These are phyloP conservation scores for Schoenoplectus tabernaemontani DNA, from an alignment of 202 grass and related monocot species.

Conservation along the genomic window DNA sequence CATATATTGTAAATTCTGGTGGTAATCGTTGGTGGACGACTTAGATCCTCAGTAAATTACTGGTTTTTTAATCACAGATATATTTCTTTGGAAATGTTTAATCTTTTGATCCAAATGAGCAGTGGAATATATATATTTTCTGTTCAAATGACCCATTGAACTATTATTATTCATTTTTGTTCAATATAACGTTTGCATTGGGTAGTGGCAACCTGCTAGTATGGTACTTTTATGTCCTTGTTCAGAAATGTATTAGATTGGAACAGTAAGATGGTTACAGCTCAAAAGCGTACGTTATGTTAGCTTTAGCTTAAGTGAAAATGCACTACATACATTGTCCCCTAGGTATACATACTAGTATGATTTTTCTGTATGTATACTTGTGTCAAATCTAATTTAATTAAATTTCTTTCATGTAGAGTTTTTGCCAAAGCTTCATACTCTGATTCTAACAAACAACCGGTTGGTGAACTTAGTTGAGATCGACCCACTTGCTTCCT, in stretches of 20 bases:
- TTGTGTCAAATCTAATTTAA: not conserved
- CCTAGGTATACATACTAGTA: not conserved
- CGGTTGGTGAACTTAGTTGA: constrained; percentile 81
- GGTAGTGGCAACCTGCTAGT: not conserved
- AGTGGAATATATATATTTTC: not conserved
- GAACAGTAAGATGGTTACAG: too few species aligned
- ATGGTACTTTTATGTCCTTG: not conserved
- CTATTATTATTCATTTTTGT: not conserved
- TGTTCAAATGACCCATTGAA: not conserved
- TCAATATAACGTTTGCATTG: not conserved
- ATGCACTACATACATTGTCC: not conserved
- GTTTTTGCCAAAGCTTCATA: constrained; percentile 89
- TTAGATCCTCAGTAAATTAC: not conserved
- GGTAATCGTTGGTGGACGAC: not conserved
- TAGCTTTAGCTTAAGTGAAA: not conserved
- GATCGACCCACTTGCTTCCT: constrained; percentile 83
- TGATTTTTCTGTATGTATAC: not conserved
- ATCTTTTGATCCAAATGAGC: too few species aligned
- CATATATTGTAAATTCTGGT: not conserved
- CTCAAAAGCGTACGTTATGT: not conserved
- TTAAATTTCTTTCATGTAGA: constrained; percentile 40
- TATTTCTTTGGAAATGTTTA: too few species aligned
- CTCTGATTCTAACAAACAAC: constrained; percentile 88
- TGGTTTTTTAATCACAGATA: not conserved
- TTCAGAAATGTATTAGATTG: not conserved